Base-by-base conservation (phyloP, 805 yeast species). In the Peterozyma toletana region DNA sequence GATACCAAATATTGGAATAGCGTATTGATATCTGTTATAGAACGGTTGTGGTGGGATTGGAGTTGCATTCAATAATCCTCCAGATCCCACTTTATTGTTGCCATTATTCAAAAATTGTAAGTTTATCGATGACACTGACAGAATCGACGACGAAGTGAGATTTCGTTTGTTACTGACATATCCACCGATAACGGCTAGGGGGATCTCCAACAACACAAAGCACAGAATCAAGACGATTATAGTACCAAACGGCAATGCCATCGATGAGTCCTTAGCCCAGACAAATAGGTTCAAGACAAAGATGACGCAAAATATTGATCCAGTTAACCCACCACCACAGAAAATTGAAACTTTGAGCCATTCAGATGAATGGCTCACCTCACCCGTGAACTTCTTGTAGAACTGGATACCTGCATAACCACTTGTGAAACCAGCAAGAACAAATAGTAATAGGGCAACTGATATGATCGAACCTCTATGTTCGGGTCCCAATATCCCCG, bases 201-300 rank as follows among this genome's bases (percentile, higher is more conserved):
- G 96, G 10, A 86, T 68, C 52, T 86, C 85, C n/a, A 85, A 59
- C 11, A 82, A 53, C 37, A 82, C 68, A 59, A 86, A 83, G 41
- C 81, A 60, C 9, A 71, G 50, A n/a, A 84, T 58, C 37, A 87
- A 59, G 1, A 77, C 71, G 7, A 83, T 61, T 16, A 87, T 71
- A 0, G 95, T 82, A 5, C 87, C 83, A 51, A 87, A 83, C 11
- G 96, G 96, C 37, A 86, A 66, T 0, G 91, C 89, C 40, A 74
- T 68, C 0, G 93, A 80, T 0, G 93, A 80, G 49, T 81, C 82
- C 51, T 80, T 73, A 2, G 83, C 83, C 87, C 90, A 85, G 9
- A 85, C 80, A 44, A 88, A 73, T 47, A 77, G 64, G 58, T 87
- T 88, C 46, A 85, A 62, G 18, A 77, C 56, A 18, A 83, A 58